Conservation (phyloP, 352 stramenopile genomes). For the Blastocystis sp. region DNA sequence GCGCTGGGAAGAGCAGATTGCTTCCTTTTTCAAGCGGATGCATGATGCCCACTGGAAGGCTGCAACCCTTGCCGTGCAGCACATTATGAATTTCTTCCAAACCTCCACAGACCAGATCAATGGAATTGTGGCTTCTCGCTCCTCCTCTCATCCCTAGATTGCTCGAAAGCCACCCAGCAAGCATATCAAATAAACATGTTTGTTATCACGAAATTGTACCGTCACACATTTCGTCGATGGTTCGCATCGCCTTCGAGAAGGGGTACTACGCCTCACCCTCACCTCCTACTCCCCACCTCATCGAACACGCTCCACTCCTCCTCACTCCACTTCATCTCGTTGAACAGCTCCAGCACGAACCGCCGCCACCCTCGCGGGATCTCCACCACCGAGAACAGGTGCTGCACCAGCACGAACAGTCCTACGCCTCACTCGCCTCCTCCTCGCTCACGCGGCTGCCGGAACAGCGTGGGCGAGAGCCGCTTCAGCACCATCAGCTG, state of each 20-base stretch:
- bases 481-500: conserved; percentile 21
- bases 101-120: background rate
- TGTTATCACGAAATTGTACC: conserved; percentile 3
- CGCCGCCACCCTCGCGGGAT: conserved; percentile 13
- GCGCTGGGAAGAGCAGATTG: background rate
- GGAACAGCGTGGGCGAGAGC: conserved; percentile 18
- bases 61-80: background rate
- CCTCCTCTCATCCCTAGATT: background rate
- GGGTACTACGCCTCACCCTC: conserved; percentile 9
- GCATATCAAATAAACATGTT: conserved; percentile 13
- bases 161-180: background rate
- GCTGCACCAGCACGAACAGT: conserved; percentile 43
- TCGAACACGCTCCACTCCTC: conserved; percentile 39
- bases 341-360: conserved; percentile 42
- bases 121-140: background rate
- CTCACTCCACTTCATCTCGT: background rate
- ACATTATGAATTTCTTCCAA: background rate
- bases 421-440: conserved; percentile 3
- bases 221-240: background rate
- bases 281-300: background rate
- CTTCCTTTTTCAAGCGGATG: background rate
- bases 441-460: background rate
- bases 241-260: background rate
- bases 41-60: background rate
- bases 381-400: conserved; percentile 26